Base-by-base conservation (phyloP, 2,329 filamentous ascomycete genomes). In the Penicillium sp. region DNA sequence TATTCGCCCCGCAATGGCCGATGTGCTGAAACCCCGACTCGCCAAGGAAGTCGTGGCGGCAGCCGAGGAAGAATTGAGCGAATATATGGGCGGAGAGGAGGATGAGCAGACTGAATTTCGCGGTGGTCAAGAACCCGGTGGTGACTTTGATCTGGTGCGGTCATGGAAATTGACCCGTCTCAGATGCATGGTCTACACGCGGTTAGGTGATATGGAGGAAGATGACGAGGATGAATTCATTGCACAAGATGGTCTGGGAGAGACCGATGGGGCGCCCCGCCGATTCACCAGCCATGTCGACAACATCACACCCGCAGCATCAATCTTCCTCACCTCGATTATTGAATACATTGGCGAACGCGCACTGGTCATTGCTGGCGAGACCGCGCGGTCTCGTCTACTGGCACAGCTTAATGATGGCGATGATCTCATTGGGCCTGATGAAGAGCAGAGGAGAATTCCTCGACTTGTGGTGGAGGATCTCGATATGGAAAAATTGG, bases 141-240 rank as follows among this genome's bases (percentile, higher is more conserved):
- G 80, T 2, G 85, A 88, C 62, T 97, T 93, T 85, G 92, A 97
- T 70, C 78, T 96, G n/a, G 90, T 97, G 69, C 81, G 92, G 52
- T 88, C 92, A 16, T 99, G 94, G 92, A 97, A 95, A 77, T 84
- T 94, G 62, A 94, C 92, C 0, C 86, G 94, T 50, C 77, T 99
- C 65, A 86, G 94, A 56, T 96, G 94, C 72, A 99, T 99, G 94
- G 93, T 99, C 21, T 97, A 97, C 72, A 97, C 92, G 8, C 92
- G 94, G 8, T 79, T 99, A 6, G 94, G 94, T 42, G 93, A 99
- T 68, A 87, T 99, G 82, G 95, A 99, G 72, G 94, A 99, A 75
- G 92, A 97, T 62, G 94, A 99, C 61, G 94, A 97, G 72, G 93
- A 97, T 68, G 85, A 87, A 47, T 90, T 90, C 67, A 89, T 95